A percentile compares a stretch with the other conserved stretches of the same genome.
phyloP scores from a whole-genome alignment of 1,284 basidiomycete species.

The Nidula niveotomentosa region DNA sequence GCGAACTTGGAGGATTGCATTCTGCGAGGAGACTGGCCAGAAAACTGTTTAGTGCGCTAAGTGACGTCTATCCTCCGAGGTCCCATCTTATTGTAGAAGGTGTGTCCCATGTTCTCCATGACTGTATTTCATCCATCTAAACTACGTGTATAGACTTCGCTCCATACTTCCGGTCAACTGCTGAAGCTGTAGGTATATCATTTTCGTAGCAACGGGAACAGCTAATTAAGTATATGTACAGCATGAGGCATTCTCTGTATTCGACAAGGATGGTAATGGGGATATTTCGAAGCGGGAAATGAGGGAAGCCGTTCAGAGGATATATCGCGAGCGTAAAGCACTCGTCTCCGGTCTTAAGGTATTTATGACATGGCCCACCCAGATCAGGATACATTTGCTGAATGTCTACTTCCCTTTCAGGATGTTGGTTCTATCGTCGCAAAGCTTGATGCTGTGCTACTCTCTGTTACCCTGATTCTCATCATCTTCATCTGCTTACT shows the following conservation, averaged over 20 bases:
- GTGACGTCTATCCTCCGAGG: slow-evolving; percentile 56
- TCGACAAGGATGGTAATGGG: slow-evolving; percentile 84
- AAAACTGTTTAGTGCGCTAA: slow-evolving; percentile 72
- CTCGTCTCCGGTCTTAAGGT: slow-evolving; percentile 74
- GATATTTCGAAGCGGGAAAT: slow-evolving; percentile 82
- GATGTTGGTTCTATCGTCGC: slow-evolving; percentile 73
- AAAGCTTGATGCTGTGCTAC: slow-evolving; percentile 74
- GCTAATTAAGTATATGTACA: too few species aligned
- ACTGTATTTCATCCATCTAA: background rate
- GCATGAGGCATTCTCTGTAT: slow-evolving; percentile 73
- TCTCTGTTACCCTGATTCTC: slow-evolving; percentile 58
- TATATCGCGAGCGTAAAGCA: slow-evolving; percentile 79
- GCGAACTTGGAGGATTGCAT: slow-evolving; percentile 55
- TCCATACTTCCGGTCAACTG: slow-evolving; percentile 73
- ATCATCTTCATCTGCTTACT: slow-evolving; percentile 76
- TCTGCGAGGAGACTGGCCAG: slow-evolving; percentile 75
- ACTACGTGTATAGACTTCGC: slow-evolving; percentile 51
- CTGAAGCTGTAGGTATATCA: slow-evolving; percentile 69
- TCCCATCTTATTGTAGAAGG: slow-evolving; percentile 68
- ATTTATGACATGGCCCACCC: slow-evolving; percentile 4
- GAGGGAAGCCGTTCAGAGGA: slow-evolving; percentile 82
- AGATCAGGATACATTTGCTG: background rate
- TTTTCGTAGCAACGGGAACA: too few species aligned
- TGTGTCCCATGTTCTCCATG: too few species aligned
- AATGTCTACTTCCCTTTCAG: slow-evolving; percentile 25